A percentile compares a stretch with the other conserved stretches of the same genome.
These are phyloP conservation scores for Musa schizocarpa DNA, from an alignment of 176 grass and related monocot species.

Conservation along the genomic window DNA sequence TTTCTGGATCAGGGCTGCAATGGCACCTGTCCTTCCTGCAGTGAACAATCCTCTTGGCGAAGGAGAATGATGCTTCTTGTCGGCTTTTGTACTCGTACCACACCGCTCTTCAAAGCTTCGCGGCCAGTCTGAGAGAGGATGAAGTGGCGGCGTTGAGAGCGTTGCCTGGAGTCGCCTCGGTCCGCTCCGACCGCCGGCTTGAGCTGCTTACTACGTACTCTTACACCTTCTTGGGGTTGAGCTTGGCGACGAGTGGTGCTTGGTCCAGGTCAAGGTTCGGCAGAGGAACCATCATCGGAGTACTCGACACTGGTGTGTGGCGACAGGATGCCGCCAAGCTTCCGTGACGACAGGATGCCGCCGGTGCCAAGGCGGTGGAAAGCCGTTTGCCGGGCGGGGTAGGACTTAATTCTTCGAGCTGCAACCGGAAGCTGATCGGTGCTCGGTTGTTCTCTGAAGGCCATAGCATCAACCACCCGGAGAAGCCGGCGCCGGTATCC, in stretches of 20 bases:
- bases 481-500: conserved; percentile 26
- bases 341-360: conserved; percentile 61
- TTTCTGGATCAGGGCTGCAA: conserved; percentile 15
- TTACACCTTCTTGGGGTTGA: conserved; percentile 64
- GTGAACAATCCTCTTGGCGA: conserved; percentile 24
- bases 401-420: conserved; percentile 46
- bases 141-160: conserved; percentile 44
- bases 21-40: conserved; percentile 66
- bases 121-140: conserved; percentile 38
- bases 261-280: conserved; percentile 63
- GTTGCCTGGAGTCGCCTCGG: conserved; percentile 48
- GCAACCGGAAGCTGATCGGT: conserved; percentile 88
- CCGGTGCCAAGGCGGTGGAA: conserved; percentile 30
- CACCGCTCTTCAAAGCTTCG: conserved; percentile 72
- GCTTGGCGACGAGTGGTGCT: conserved; percentile 34
- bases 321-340: conserved; percentile 39
- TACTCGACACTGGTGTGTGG: conserved; percentile 91
- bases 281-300: conserved; percentile 51
- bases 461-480: conserved; percentile 68
- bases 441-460: conserved; percentile 76
- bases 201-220: conserved; percentile 85
- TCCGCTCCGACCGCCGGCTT: conserved; percentile 49
- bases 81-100: conserved; percentile 79
- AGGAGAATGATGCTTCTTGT: conserved; percentile 27
- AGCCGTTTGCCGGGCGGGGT: conserved; percentile 47